Conservation (phyloP, 306 rosid species). For the Leucaena leucocephala region DNA sequence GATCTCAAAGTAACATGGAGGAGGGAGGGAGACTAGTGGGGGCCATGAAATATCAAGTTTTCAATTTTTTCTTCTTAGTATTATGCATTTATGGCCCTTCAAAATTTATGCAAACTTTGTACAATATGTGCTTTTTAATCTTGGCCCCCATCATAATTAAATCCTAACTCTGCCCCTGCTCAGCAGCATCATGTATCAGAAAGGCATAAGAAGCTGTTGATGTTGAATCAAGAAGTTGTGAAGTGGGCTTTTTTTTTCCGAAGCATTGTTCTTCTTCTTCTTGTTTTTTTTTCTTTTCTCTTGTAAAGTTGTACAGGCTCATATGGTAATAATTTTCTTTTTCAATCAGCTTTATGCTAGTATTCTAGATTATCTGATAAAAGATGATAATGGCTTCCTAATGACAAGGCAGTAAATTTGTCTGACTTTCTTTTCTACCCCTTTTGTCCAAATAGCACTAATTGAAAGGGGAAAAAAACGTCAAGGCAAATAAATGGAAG, state of each 20-base stretch:
- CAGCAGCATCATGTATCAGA: constrained; percentile 28
- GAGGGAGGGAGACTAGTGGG: no score
- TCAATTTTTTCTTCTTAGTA: not conserved
- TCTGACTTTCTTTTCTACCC: not conserved
- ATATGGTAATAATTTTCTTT: constrained; percentile 28
- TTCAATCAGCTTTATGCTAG: constrained; percentile 2
- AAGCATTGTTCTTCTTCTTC: no score
- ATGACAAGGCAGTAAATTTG: constrained; percentile 19
- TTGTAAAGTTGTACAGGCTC: constrained; percentile 31
- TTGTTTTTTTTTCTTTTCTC: not conserved
- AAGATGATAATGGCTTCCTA: constrained; percentile 8
- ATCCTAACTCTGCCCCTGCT: not conserved
- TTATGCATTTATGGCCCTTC: not conserved
- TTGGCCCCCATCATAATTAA: not conserved
- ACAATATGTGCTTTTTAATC: not conserved
- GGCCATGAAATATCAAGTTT: not conserved
- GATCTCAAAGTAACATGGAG: no score
- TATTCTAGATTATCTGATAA: constrained; percentile 7
- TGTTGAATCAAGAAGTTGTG: constrained; percentile 38
- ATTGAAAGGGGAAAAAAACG: not conserved
- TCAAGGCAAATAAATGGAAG: not conserved
- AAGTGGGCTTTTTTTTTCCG: constrained; percentile 12
- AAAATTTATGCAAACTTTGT: not conserved
- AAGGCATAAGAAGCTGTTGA: constrained; percentile 32
- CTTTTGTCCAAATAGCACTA: not conserved